phyloP scores from a whole-genome alignment of 345 rosid species.

The Rubroshorea leprosula region DNA sequence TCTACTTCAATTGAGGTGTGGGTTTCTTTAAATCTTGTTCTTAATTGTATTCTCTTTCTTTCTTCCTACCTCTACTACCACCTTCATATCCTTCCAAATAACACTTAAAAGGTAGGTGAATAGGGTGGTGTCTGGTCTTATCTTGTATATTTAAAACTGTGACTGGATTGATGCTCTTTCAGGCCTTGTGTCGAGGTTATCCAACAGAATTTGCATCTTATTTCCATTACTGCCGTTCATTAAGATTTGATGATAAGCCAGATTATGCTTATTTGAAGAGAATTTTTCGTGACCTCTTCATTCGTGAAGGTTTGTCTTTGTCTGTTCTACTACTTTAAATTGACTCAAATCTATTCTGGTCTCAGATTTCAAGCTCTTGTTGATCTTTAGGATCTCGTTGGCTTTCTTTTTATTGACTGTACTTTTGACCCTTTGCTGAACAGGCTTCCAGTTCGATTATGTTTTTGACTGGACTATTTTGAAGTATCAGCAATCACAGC shows the following conservation, averaged over 20 bases:
- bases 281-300: conserved; percentile 90
- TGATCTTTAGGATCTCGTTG: background rate
- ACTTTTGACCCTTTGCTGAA: conserved; percentile 6
- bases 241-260: conserved; percentile 92
- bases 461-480: conserved; percentile 98
- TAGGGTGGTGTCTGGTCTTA: conserved; percentile 48
- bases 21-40: background rate
- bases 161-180: conserved; percentile 26
- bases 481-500: conserved; percentile 94
- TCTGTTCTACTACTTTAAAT: background rate
- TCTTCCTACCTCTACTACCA: background rate
- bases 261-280: conserved; percentile 92
- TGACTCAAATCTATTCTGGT: background rate
- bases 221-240: conserved; percentile 90
- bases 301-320: conserved; percentile 69
- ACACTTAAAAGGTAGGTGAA: conserved; percentile 50
- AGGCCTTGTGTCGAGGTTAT: conserved; percentile 90
- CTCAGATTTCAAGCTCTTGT: background rate
- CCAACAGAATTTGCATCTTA: conserved; percentile 97
- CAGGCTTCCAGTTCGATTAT: conserved; percentile 95
- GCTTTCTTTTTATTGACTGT: background rate
- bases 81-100: conserved; percentile 15
- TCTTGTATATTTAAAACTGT: conserved; percentile 3
- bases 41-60: background rate
- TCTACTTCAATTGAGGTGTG: conserved; percentile 72